Base-by-base conservation (phyloP, 352 stramenopile genomes). In the Phytopythium kandeliae region DNA sequence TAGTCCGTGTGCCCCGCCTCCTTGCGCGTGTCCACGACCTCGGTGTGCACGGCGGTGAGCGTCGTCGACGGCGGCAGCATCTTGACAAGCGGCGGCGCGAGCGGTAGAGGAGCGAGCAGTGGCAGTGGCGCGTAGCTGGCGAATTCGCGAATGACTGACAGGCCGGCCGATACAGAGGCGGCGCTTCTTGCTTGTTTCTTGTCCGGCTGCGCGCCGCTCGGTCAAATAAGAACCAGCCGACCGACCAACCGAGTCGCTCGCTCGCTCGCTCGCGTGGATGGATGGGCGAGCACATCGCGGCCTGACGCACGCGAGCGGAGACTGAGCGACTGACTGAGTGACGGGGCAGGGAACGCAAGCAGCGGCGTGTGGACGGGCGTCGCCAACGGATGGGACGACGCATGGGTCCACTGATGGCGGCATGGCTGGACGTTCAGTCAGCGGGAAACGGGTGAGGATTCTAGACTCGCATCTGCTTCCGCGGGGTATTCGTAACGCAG, bases 1-100 rank as follows among this genome's bases (percentile, higher is more conserved):
- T 93, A 93, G 66, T 93, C 79, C n/a, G 82, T 93, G 75, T 91
- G 79, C 41, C 78, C 62, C 46, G 66, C 66, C 33, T 85, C 70
- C 60, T 89, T 89, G 55, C 78, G 78, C 24, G 82, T 89, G 55
- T 82, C 71, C n/a, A 91, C 65, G 41, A 93, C 73, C 21, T 57
- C 71, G 22, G 65, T 80, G 58, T 71, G 77, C 50, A 92, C 63
- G 19, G 74, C 64, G 44, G 59, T 73, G 21, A 92, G 65, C 44
- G 59, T 42, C 50, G 88, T 66, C 24, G 57, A 48, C 4, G 54
- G 53, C 19, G 68, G 63, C 58, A 77, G 58, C 69, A 83, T 71
- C 17, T 19, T 51, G 43, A 9, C 24, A 22, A 17, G 4, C 11
- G 25, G 12, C 17, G 2, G 16, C 4, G 11, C 2, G 13, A 35